phyloP scores from a whole-genome alignment of 306 rosid species.

The Fragaria vesca region DNA sequence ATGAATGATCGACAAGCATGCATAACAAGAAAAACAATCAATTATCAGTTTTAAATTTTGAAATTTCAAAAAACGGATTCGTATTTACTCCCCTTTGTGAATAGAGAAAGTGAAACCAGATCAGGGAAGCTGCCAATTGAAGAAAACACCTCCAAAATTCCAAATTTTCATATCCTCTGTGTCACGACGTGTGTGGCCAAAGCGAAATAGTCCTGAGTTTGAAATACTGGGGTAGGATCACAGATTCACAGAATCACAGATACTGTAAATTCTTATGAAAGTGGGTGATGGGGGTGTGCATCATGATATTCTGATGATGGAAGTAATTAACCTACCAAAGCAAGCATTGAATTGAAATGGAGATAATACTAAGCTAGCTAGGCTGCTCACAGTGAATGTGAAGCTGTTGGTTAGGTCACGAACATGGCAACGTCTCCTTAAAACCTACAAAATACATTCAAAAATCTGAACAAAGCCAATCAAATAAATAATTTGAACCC shows the following conservation, averaged over 20 bases:
- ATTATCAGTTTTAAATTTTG: slow-evolving; percentile 24
- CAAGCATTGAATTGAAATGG: slow-evolving; percentile 41
- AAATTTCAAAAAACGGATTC: slow-evolving; percentile 5
- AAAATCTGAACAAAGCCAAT: neutral
- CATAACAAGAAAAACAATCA: slow-evolving; percentile 1
- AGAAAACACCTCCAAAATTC: slow-evolving; percentile 3
- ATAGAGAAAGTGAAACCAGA: neutral
- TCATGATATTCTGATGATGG: slow-evolving; percentile 2
- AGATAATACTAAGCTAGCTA: slow-evolving; percentile 4
- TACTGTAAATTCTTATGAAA: slow-evolving; percentile 1
- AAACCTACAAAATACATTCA: slow-evolving; percentile 35
- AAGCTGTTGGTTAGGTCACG: slow-evolving; percentile 56
- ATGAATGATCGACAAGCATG: neutral
- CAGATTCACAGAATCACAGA: neutral
- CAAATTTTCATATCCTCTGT: neutral
- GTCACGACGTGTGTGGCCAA: neutral
- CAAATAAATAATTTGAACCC: neutral
- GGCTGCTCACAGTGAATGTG: slow-evolving; percentile 2
- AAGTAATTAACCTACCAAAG: neutral
- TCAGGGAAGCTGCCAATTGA: slow-evolving; percentile 3
- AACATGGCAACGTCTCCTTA: slow-evolving; percentile 49
- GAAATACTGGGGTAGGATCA: neutral
- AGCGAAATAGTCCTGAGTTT: neutral
- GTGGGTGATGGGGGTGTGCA: slow-evolving; percentile 17
- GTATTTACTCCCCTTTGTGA: slow-evolving; percentile 3